These are phyloP conservation scores for Chaetothyriales sp. DNA, from an alignment of 2,329 filamentous ascomycete species.

Conservation along the genomic window DNA sequence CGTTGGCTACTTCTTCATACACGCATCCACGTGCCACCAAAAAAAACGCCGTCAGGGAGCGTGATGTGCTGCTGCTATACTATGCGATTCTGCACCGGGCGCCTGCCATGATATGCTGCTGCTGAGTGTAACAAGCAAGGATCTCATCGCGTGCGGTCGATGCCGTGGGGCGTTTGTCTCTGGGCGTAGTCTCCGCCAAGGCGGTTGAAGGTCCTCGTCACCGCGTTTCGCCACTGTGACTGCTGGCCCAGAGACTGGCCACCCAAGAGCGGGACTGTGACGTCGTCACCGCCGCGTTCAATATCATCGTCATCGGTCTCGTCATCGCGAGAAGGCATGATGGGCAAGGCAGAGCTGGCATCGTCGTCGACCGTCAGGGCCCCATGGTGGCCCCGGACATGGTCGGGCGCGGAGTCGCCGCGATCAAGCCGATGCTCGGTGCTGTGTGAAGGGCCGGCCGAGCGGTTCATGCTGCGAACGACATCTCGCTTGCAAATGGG, in stretches of 20 bases:
- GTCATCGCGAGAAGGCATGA: slow-evolving; percentile 29
- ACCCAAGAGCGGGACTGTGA: slow-evolving; percentile 24
- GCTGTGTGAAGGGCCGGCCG: neutral
- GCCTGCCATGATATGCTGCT: neutral
- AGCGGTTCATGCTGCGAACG: slow-evolving; percentile 48
- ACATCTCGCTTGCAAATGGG: slow-evolving; percentile 98
- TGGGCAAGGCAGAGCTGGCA: slow-evolving; percentile 38
- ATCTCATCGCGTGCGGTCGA: slow-evolving; percentile 14
- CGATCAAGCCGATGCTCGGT: slow-evolving; percentile 16
- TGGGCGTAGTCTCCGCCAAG: slow-evolving; percentile 32
- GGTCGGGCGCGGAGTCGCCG: slow-evolving; percentile 31
- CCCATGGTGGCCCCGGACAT: slow-evolving; percentile 33
- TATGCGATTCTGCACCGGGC: neutral
- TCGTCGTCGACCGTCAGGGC: slow-evolving; percentile 34
- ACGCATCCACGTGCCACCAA: neutral
- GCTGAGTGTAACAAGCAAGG: neutral
- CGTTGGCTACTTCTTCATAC: neutral
- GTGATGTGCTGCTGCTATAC: neutral
- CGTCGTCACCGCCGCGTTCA: slow-evolving; percentile 28
- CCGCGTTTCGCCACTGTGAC: slow-evolving; percentile 31
- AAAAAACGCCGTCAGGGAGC: neutral
- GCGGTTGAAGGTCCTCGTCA: slow-evolving; percentile 31
- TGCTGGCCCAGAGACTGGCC: slow-evolving; percentile 19
- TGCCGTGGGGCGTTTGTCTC: slow-evolving; percentile 12
- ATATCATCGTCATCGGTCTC: slow-evolving; percentile 27